Base-by-base conservation (phyloP, 768 basidiomycete genomes). In the Auriscalpium vulgare region DNA sequence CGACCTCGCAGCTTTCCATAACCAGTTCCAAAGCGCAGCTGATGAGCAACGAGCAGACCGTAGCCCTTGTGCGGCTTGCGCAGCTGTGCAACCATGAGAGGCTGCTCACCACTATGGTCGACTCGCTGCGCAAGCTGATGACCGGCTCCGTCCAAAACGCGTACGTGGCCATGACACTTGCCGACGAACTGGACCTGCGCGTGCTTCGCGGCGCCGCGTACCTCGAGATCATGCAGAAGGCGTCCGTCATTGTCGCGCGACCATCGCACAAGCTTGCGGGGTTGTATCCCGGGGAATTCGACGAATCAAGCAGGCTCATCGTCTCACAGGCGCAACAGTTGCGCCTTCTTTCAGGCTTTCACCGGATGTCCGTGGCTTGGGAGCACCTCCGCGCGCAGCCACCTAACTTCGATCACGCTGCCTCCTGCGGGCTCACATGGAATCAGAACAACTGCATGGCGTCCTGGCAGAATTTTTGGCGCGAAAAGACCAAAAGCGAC, bases 381-480 rank as follows among this genome's bases (percentile, higher is more conserved):
- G 86, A 88, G 62, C 73, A 72, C 21, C 68, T 88, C 13, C 83
- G 85, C 21, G 67, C 67, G 4, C 68, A 71, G 14, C 84, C 85
- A 6, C 77, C 82, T 35, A 65, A 68, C n/a, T 86, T 88, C 59
- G 82, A 83, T 35, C 87, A 89, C 62, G 77, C 82, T 2, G 67
- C 78, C 8, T 70, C 79, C 4, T 88, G 87, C 61, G 79, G 77
- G 44, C 78, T 83, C 14, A 83, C 81, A 10, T 88, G 85, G 84
- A 83, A 86, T 63, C 84, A 85, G 62, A 82, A 84, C 55, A 78
- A 81, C 17, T 89, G 87, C 61, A 79, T 76, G 21, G 85, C 86
- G 67, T 81, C 81, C 54, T 89, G 87, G 86, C 65, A 80, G 10
- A 87, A 88, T 52, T 89, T 88, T 65, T 89, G 87, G 87, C 85